phyloP scores from a whole-genome alignment of 495 filamentous ascomycete genomes.

The Penicillium chermesinum region DNA sequence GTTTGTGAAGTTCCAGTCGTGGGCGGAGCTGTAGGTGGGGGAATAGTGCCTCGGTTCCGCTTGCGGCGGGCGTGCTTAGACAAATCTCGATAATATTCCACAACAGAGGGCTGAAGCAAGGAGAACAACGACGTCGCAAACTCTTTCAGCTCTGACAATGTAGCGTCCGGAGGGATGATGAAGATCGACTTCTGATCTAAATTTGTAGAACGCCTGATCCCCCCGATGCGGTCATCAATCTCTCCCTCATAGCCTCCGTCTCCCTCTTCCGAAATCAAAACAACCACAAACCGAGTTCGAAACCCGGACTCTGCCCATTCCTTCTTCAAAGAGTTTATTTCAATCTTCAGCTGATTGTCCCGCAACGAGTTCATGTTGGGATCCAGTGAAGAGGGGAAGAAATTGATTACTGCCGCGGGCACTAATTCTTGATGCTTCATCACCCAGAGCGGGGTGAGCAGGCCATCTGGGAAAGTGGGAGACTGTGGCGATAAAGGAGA shows the following conservation, averaged over 20 bases:
- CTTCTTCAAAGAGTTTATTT: constrained; percentile 71
- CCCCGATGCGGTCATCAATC: constrained; percentile 69
- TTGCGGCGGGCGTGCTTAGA: constrained; percentile 86
- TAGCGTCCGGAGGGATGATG: constrained; percentile 62
- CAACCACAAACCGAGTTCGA: constrained; percentile 68
- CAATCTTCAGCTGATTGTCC: constrained; percentile 84
- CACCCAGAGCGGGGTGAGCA: constrained; percentile 76
- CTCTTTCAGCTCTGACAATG: constrained; percentile 53
- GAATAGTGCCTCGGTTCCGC: constrained; percentile 64
- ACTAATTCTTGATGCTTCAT: constrained; percentile 78
- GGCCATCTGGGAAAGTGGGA: constrained; percentile 76
- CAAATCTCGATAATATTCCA: constrained; percentile 88
- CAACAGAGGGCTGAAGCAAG: constrained; percentile 52
- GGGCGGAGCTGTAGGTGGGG: constrained; percentile 78
- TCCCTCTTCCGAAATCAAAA: constrained; percentile 66
- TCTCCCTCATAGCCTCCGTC: constrained; percentile 53
- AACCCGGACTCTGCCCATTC: constrained; percentile 62
- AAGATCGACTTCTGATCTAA: constrained; percentile 76
- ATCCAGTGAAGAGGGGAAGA: constrained; percentile 66
- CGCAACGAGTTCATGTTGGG: constrained; percentile 61
- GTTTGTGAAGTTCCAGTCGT: constrained; percentile 78
- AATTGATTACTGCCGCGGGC: constrained; percentile 73
- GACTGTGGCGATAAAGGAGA: constrained; percentile 81
- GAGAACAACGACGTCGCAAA: constrained; percentile 61
- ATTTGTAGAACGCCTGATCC: constrained; percentile 69